These are phyloP conservation scores for Corymbia maculata DNA, from an alignment of 345 rosid genomes.

Conservation along the genomic window DNA sequence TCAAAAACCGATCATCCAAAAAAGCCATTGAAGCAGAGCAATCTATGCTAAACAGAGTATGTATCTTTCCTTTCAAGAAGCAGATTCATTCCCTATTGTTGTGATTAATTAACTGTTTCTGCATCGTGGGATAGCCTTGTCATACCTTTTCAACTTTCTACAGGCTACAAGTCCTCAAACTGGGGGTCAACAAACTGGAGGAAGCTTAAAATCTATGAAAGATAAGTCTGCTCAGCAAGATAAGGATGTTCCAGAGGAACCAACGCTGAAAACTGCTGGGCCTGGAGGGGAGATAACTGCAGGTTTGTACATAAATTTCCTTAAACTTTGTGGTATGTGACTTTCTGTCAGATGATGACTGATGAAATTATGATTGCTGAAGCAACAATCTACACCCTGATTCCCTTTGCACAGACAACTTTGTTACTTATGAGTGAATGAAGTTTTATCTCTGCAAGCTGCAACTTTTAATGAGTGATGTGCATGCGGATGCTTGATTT, in stretches of 20 bases:
- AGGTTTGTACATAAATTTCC: constrained; percentile 36
- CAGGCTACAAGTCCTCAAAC: constrained; percentile 93
- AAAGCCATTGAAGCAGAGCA: constrained; percentile 86
- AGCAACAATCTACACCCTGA: neutral
- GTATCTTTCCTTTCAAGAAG: neutral
- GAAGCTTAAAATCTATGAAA: constrained; percentile 81
- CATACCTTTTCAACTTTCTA: neutral
- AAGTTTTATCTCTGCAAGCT: neutral
- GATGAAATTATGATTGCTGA: neutral
- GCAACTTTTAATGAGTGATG: neutral
- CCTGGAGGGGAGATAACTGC: constrained; percentile 95
- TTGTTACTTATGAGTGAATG: neutral
- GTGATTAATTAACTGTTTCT: neutral
- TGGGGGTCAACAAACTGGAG: constrained; percentile 58
- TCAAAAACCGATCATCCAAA: constrained; percentile 75
- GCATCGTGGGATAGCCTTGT: neutral
- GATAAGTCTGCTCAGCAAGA: constrained; percentile 62
- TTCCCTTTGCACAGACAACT: neutral
- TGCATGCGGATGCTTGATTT: neutral
- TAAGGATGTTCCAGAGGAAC: constrained; percentile 68
- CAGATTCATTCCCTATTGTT: neutral
- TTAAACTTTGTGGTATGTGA: neutral
- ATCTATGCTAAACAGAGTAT: constrained; percentile 63
- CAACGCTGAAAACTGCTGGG: constrained; percentile 86
- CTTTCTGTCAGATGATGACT: neutral